Percentiles rank a stretch among this genome's conserved stretches.
Evolutionary conservation across 1,139 yeast species (phyloP).

Genomic region (Suhomyces anneliseae): DNA sequence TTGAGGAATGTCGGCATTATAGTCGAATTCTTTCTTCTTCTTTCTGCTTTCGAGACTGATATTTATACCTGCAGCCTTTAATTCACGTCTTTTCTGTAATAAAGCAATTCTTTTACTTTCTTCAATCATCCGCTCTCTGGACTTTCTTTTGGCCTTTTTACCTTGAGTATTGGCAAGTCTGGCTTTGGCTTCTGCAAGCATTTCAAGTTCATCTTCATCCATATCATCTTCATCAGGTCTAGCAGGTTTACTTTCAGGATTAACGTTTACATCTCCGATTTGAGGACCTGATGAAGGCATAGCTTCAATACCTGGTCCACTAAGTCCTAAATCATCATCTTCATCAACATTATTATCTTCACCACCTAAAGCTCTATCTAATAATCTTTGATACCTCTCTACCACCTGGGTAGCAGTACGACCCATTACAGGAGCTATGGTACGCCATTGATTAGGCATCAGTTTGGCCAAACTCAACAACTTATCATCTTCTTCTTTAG

Average conservation of each 20-base stretch:
- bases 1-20: slow-evolving; percentile 79
- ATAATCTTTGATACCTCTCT: slow-evolving; percentile 77
- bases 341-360: slow-evolving; percentile 22
- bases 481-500: slow-evolving; percentile 72
- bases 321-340: slow-evolving; percentile 37
- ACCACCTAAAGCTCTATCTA: slow-evolving; percentile 53
- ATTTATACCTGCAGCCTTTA: slow-evolving; percentile 81
- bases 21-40: slow-evolving; percentile 66
- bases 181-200: slow-evolving; percentile 92
- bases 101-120: slow-evolving; percentile 74
- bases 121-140: slow-evolving; percentile 75
- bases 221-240: slow-evolving; percentile 75
- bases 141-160: slow-evolving; percentile 89
- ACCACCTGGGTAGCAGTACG: slow-evolving; percentile 86
- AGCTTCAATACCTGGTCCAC: slow-evolving; percentile 61
- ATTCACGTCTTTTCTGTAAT: slow-evolving; percentile 78
- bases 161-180: slow-evolving; percentile 92
- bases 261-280: slow-evolving; percentile 61
- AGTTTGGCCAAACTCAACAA: slow-evolving; percentile 64
- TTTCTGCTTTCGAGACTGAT: slow-evolving; percentile 51
- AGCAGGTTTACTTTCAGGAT: slow-evolving; percentile 83
- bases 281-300: slow-evolving; percentile 44
- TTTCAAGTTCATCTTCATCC: slow-evolving; percentile 88
- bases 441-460: slow-evolving; percentile 93
- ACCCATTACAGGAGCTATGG: slow-evolving; percentile 77